Evolutionary conservation across 2,329 filamentous ascomycete genomes (phyloP).

Genomic region (Nigrospora osmanthi): DNA sequence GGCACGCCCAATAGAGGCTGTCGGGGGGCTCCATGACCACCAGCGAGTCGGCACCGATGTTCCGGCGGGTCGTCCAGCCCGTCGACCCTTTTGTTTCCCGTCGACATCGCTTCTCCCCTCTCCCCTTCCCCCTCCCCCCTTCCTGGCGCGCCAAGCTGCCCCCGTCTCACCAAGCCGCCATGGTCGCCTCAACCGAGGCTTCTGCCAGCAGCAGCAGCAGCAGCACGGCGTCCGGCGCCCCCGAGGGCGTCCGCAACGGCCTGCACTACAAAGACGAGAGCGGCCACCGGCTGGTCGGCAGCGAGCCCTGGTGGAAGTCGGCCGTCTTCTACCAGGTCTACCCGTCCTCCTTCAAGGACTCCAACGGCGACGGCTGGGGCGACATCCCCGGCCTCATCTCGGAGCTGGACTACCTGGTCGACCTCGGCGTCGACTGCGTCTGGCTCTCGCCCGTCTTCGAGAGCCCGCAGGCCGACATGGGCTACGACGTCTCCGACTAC

Average conservation of each 20-base stretch:
- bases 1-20: no score
- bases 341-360: constrained; percentile 50
- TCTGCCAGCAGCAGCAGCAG: no score
- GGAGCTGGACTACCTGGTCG: constrained; percentile 55
- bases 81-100: no score
- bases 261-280: not conserved
- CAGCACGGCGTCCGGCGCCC: no score
- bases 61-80: no score
- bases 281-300: constrained; percentile 5
- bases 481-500: constrained; percentile 67
- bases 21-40: no score
- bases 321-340: constrained; percentile 45
- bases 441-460: constrained; percentile 48
- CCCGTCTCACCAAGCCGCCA: no score
- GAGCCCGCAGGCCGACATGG: constrained; percentile 60
- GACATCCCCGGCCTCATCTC: constrained; percentile 58
- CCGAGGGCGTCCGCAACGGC: not conserved
- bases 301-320: constrained; percentile 37
- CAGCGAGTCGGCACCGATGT: no score
- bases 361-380: constrained; percentile 54
- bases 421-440: constrained; percentile 54
- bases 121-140: no score
- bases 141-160: no score
- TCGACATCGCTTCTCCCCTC: no score
- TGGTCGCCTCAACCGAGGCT: no score